These are phyloP conservation scores for Starmerella potacharoeniae DNA, from an alignment of 805 yeast species.

Conservation along the genomic window DNA sequence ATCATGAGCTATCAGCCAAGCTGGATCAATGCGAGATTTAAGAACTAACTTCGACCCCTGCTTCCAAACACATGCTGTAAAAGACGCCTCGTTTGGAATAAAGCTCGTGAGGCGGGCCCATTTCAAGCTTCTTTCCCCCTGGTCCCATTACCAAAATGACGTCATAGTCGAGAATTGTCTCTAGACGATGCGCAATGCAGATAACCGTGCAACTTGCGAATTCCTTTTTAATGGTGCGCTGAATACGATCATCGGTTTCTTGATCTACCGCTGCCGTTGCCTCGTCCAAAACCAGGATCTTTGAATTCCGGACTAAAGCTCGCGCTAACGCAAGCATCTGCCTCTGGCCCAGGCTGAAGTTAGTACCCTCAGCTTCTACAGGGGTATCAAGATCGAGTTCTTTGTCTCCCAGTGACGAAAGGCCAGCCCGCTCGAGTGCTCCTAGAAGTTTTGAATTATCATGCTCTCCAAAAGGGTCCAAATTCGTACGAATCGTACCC, in stretches of 20 bases:
- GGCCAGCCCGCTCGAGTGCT: conserved; percentile 45
- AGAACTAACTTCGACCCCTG: background rate
- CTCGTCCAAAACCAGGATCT: conserved; percentile 56
- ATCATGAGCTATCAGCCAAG: too few relatives aligned
- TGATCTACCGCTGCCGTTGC: conserved; percentile 69
- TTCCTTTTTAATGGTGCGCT: conserved; percentile 44
- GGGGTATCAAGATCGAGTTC: conserved; percentile 48
- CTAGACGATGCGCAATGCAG: conserved; percentile 61
- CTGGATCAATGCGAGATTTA: too few relatives aligned
- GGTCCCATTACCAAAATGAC: conserved; percentile 45
- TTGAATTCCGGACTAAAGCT: conserved; percentile 52
- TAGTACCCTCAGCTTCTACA: conserved; percentile 18
- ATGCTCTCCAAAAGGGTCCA: conserved; percentile 58
- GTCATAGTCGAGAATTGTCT: conserved; percentile 49
- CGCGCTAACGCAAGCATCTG: conserved; percentile 39
- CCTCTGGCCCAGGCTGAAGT: conserved; percentile 17
- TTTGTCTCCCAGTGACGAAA: conserved; percentile 28
- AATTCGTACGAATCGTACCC: conserved; percentile 61
- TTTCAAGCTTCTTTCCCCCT: conserved; percentile 44
- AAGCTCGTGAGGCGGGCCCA: conserved; percentile 39
- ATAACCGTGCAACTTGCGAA: conserved; percentile 52
- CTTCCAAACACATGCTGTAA: background rate
- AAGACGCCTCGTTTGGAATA: background rate
- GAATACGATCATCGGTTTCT: conserved; percentile 56
- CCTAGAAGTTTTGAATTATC: conserved; percentile 54